phyloP scores from a whole-genome alignment of 306 rosid species.

The Rosa chinensis region DNA sequence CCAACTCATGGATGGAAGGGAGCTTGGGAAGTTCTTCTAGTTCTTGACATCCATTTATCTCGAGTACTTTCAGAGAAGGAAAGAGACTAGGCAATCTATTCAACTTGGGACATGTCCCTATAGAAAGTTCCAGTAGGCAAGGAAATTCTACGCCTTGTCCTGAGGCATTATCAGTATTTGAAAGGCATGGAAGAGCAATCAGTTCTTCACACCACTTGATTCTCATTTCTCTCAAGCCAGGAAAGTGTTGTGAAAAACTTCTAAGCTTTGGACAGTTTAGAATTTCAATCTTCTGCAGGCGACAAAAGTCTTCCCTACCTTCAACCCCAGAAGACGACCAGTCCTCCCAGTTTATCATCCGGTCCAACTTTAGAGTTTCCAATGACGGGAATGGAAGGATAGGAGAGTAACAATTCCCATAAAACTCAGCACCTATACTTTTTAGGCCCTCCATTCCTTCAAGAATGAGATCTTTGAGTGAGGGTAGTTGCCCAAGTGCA shows the following conservation, averaged over 20 bases:
- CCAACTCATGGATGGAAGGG: slow-evolving; percentile 29
- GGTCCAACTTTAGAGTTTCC: slow-evolving; percentile 29
- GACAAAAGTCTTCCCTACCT: slow-evolving; percentile 22
- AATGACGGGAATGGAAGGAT: slow-evolving; percentile 24
- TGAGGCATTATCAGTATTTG: neutral
- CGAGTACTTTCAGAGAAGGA: slow-evolving; percentile 27
- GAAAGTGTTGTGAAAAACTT: slow-evolving; percentile 18
- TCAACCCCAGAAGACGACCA: slow-evolving; percentile 35
- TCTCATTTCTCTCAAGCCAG: slow-evolving; percentile 31
- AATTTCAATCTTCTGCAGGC: slow-evolving; percentile 29
- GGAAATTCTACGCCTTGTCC: slow-evolving; percentile 26
- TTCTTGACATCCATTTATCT: slow-evolving; percentile 31
- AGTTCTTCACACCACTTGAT: slow-evolving; percentile 27
- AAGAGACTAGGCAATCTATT: slow-evolving; percentile 25
- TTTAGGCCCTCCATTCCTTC: slow-evolving; percentile 29
- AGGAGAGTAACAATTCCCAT: slow-evolving; percentile 12
- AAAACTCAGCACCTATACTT: slow-evolving; percentile 24
- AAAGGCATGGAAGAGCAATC: slow-evolving; percentile 25
- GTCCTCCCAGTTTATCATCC: slow-evolving; percentile 32
- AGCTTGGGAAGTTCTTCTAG: slow-evolving; percentile 25
- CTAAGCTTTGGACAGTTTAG: slow-evolving; percentile 34
- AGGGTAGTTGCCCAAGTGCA: slow-evolving; percentile 37
- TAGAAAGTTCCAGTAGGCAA: slow-evolving; percentile 27
- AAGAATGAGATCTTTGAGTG: slow-evolving; percentile 28
- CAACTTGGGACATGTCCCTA: slow-evolving; percentile 31